Base-by-base conservation (phyloP, 2,329 filamentous ascomycete genomes). In the Xenosphaeropsis pyriputrescens region DNA sequence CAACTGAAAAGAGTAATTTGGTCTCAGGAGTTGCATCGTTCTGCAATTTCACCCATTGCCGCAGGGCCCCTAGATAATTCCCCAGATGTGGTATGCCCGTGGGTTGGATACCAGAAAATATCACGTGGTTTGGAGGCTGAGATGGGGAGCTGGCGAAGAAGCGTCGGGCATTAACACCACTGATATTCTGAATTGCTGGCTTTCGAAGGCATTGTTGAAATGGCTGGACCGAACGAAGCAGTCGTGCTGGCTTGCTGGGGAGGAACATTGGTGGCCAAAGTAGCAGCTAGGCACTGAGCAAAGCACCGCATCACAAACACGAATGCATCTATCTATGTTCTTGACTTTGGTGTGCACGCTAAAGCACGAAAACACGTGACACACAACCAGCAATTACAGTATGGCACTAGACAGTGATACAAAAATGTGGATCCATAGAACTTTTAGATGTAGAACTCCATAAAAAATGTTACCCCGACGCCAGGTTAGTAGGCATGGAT, bases 71-170 rank as follows among this genome's bases (percentile, higher is more conserved):
- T 9, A 93, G 70, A 58, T 95, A 98, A 61, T 98, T 98, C 39
- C 91, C 91, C 19, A 98, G 63, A 57, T 98, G 91, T 12, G 91
- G 91, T 17, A 93, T 70, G 29, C 89, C 91, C 0, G 91, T 98
- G 14, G 91, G 91, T 58, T 98, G 91, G 49, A 98, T 98, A 38
- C 88, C 91, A 3, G 91, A 96, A 65, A 98, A 95, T 51, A 96
- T 74, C 41, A 80, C 67, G 39, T 66, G 51, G 4, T 44, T 29
- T 16, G 38, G 35, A 14, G 41, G 11, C 34, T 26, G 30, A 33
- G 18, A 31, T 29, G 37, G 33, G 15, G 35, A 29, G 17, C 8
- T 26, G 8, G 22, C 22, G 8, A 26, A 26, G 8, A 26, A 9
- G 22, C 22, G 22, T 37, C 36, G 17, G n/a, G 18, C 22, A 33